Base-by-base conservation (phyloP, 2,329 filamentous ascomycete genomes). In the Sporothrix mexicana region DNA sequence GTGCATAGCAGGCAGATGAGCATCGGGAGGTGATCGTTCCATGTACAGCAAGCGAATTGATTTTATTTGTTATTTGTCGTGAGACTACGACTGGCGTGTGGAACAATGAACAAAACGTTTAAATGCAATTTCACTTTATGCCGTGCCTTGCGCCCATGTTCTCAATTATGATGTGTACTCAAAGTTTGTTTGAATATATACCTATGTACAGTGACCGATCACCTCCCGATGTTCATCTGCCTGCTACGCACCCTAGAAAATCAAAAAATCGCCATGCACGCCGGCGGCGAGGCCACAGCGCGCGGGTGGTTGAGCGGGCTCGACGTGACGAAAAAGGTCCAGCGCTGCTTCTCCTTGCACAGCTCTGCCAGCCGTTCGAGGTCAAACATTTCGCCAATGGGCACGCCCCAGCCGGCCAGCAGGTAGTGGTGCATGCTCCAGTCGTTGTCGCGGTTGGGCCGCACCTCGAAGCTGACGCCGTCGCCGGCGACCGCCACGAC, bases 401-500 rank as follows among this genome's bases (percentile, higher is more conserved):
- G 72, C 45, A 71, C 61, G n/a, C 72, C 72, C 72, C 72, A 73
- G 62, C 72, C 72, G 9, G 61, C 61, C 23, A 73, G 45, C 23
- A 64, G 25, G n/a, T 62, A 64, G 57, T 64, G 69, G 55, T 71
- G 69, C 69, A 71, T 53, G 69, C 57, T 64, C 69, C 69, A 71
- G 55, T 71, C 57, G 25, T 62, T 62, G 57, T 71, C 25, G 17
- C 45, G 45, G 45, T 62, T 71, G 20, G 69, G 69, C 17, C 69
- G 69, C 15, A 71, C 82, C 77, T 87, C 86, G 73, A 86, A 86
- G 7, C 81, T 82, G 17, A 87, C 85, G 68, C 84, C 83, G 73
- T 90, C 88, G 2, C 87, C 86, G 0, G 84, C 88, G 0, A 89
- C 83, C 1, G 88, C 88, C 0, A 86, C 81, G 74, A 90, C 88